phyloP scores from a whole-genome alignment of 805 yeast species.

The Lipomyces yamanashiensis region DNA sequence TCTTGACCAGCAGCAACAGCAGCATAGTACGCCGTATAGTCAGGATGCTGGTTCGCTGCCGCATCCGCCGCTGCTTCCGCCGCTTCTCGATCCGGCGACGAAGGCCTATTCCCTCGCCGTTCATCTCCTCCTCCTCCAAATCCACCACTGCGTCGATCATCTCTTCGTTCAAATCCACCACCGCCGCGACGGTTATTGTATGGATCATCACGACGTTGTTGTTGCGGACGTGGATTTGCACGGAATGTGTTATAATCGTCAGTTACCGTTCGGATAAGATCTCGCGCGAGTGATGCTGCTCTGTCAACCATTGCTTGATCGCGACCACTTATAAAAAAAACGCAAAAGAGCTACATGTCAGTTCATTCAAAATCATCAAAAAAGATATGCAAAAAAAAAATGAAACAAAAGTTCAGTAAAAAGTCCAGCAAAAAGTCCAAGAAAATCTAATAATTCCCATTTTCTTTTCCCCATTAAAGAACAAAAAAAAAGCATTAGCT shows the following conservation, averaged over 20 bases:
- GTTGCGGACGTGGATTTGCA: slow-evolving; percentile 22
- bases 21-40: slow-evolving; percentile 36
- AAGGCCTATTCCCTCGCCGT: background rate
- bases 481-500: slow-evolving; percentile 2
- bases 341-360: slow-evolving; percentile 14
- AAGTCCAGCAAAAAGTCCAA: background rate
- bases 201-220: slow-evolving; percentile 10
- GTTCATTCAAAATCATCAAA: slow-evolving; percentile 2
- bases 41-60: slow-evolving; percentile 26
- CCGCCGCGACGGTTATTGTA: slow-evolving; percentile 20
- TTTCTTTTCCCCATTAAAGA: background rate
- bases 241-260: slow-evolving; percentile 36
- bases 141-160: slow-evolving; percentile 13
- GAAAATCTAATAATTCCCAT: background rate
- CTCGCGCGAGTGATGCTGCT: slow-evolving; percentile 41
- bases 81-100: slow-evolving; percentile 16
- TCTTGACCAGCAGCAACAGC: slow-evolving; percentile 38
- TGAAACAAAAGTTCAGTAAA: slow-evolving; percentile 35
- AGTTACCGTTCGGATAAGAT: slow-evolving; percentile 41
- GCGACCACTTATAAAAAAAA: slow-evolving; percentile 34
- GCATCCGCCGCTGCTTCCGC: slow-evolving; percentile 19
- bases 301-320: slow-evolving; percentile 36
- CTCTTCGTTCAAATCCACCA: slow-evolving; percentile 5
- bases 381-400: slow-evolving; percentile 7
- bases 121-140: slow-evolving; percentile 6